Evolutionary conservation across 2,329 filamentous ascomycete species (phyloP).

Genomic region (Colletotrichum liriopes): DNA sequence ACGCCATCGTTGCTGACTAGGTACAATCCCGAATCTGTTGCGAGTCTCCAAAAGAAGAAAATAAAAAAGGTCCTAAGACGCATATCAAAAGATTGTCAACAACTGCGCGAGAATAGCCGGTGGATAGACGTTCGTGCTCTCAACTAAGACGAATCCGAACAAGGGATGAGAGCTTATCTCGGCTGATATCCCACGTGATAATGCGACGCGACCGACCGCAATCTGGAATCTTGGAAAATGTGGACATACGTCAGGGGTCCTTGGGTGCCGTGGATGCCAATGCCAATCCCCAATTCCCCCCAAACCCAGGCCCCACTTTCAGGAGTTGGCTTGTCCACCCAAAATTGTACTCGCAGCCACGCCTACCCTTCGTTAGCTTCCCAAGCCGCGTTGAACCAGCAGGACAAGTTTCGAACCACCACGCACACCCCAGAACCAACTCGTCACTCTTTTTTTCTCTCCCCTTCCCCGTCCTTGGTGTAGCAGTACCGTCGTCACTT

Average conservation of each 20-base stretch:
- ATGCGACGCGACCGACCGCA: neutral
- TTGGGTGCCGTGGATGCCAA: constrained; percentile 4
- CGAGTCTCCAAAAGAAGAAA: too few relatives aligned
- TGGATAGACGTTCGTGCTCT: too few relatives aligned
- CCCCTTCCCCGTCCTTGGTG: constrained; percentile 7
- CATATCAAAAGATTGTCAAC: too few relatives aligned
- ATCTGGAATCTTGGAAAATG: neutral
- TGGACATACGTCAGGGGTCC: constrained; percentile 9
- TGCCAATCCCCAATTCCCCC: constrained; percentile 11
- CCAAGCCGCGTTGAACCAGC: constrained; percentile 1
- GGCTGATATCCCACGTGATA: neutral
- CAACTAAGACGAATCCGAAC: neutral
- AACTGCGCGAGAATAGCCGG: too few relatives aligned
- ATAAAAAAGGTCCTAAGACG: too few relatives aligned
- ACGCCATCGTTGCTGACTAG: too few relatives aligned
- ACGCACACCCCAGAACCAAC: constrained; percentile 11
- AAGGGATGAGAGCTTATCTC: constrained; percentile 11
- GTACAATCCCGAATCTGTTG: too few relatives aligned
- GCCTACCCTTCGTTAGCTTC: constrained; percentile 20
- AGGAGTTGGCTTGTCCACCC: constrained; percentile 5
- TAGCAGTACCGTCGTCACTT: constrained; percentile 20
- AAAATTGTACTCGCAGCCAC: constrained; percentile 14
- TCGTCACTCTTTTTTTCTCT: constrained; percentile 17
- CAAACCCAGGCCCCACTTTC: constrained; percentile 5
- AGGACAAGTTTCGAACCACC: constrained; percentile 17